Percentiles rank a stretch among this genome's conserved stretches.
Evolutionary conservation across 768 basidiomycete genomes (phyloP).

Genomic region (Hemileccinum impolitum): DNA sequence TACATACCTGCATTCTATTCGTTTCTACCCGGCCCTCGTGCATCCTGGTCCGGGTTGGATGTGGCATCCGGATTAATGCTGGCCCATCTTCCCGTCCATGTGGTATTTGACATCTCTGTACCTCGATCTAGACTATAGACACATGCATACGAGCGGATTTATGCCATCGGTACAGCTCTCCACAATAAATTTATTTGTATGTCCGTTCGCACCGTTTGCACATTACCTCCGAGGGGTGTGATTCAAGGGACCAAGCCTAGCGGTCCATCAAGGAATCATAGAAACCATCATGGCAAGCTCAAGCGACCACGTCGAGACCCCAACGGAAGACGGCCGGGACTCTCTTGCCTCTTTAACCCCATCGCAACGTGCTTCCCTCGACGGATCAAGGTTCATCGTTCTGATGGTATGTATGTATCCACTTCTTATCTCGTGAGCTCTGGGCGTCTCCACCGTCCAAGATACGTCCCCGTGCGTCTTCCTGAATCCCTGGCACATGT

Average conservation of each 20-base stretch:
- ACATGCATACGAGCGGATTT: background rate
- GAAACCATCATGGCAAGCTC: background rate
- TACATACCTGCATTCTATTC: slow-evolving; percentile 12
- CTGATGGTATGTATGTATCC: slow-evolving; percentile 46
- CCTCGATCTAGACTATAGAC: background rate
- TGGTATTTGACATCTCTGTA: background rate
- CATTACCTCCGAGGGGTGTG: too few relatives aligned
- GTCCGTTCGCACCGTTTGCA: too few relatives aligned
- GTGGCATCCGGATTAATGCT: background rate
- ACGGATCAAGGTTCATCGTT: slow-evolving; percentile 36
- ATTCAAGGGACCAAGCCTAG: too few relatives aligned
- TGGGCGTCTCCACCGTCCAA: too few relatives aligned
- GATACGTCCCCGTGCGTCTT: too few relatives aligned
- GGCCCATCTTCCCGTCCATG: too few relatives aligned
- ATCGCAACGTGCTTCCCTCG: background rate
- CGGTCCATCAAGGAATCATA: too few relatives aligned
- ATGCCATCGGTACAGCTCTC: too few relatives aligned
- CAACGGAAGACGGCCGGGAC: background rate
- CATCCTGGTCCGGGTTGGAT: background rate
- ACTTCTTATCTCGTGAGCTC: too few relatives aligned
- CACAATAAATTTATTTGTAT: too few relatives aligned
- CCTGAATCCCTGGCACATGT: too few relatives aligned
- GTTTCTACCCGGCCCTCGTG: background rate
- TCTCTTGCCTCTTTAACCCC: too few relatives aligned
- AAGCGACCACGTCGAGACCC: background rate